Base-by-base conservation (phyloP, 2,329 filamentous ascomycete genomes). In the Exserohilum rostratum region DNA sequence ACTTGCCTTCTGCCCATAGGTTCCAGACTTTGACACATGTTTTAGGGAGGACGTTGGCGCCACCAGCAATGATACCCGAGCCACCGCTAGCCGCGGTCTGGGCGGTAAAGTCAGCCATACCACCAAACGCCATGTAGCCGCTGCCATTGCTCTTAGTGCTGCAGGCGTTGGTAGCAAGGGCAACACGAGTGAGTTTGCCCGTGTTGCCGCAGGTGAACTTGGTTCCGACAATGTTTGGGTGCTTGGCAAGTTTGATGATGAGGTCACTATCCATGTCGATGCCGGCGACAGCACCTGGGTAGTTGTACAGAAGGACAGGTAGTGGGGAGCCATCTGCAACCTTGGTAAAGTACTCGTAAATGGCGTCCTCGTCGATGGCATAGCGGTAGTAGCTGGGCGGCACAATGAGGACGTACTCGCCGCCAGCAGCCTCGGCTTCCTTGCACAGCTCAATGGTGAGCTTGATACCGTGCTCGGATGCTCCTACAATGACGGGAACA, bases 131-230 rank as follows among this genome's bases (percentile, higher is more conserved):
- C 84, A 95, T 89, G 80, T 93, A 96, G 6, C 76, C 78, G 13
- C 73, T 77, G 31, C 77, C 76, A 31, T 71, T 59, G 53, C 69
- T 71, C 64, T 76, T 77, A 46, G 88, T 86, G 0, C 88, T 91
- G 74, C 87, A 85, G 53, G 91, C 90, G 65, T 89, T 79, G 43
- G 88, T 86, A 40, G 86, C 90, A 12, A 83, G 77, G 6, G 91
- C 90, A 4, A 96, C 90, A 29, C 91, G 87, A 11, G 91, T 93
- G 62, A 96, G 83, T 79, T 96, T 96, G 61, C 91, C 91, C 1
- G 90, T 95, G 80, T 91, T 95, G 62, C 90, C 91, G 73, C 91
- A 96, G 35, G 91, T 96, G 81, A 96, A 96, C 76, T 96, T 96
- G 50, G 90, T 93, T 59, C 91, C 91, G 59, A 92, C 80, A 68